These are phyloP conservation scores for Citrullus amarus DNA, from an alignment of 306 rosid species.

Conservation along the genomic window DNA sequence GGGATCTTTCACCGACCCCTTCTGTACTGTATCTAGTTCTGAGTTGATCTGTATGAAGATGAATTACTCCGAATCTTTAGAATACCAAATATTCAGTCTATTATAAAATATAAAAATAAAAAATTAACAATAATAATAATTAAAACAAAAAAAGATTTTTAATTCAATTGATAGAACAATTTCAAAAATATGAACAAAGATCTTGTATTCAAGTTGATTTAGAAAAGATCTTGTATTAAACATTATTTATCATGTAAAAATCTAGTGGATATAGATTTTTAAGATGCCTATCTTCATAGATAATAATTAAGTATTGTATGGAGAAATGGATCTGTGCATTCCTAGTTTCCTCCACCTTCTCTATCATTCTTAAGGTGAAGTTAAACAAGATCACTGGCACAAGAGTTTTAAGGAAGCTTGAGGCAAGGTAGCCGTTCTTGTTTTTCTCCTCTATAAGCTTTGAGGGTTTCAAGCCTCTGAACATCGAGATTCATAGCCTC, in stretches of 20 bases:
- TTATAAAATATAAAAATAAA: background rate
- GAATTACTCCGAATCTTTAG: background rate
- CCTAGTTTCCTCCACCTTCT: background rate
- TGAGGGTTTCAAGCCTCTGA: background rate
- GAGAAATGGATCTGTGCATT: background rate
- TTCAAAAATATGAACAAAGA: background rate
- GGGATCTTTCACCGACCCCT: slow-evolving; percentile 26
- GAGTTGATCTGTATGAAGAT: slow-evolving; percentile 48
- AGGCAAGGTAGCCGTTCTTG: background rate
- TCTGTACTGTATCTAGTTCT: slow-evolving; percentile 30
- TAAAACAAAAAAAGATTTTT: background rate
- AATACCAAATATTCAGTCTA: background rate
- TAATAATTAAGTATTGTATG: background rate
- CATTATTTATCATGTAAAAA: background rate
- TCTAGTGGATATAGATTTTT: background rate
- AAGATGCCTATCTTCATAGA: background rate
- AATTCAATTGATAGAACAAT: background rate
- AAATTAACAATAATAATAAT: too few species aligned
- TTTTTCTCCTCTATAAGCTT: background rate
- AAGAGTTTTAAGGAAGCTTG: background rate
- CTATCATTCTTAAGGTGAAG: background rate
- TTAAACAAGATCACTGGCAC: background rate
- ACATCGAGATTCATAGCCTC: background rate
- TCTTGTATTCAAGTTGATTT: background rate
- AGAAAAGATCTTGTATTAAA: background rate